Evolutionary conservation across 495 filamentous ascomycete species (phyloP).

Genomic region (Penicillium paradoxum): DNA sequence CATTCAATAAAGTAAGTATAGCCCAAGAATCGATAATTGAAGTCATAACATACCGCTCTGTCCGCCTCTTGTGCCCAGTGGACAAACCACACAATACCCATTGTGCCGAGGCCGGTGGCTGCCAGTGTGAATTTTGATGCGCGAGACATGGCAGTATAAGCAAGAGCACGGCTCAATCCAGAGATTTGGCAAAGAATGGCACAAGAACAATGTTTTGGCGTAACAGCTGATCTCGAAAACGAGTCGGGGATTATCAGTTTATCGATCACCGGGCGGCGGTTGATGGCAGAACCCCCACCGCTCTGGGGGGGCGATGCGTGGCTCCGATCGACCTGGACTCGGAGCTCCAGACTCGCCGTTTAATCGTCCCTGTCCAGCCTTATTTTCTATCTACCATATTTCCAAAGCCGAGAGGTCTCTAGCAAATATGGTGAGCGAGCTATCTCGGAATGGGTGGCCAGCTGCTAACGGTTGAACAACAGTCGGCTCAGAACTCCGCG

Average conservation of each 20-base stretch:
- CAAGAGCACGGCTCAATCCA: background rate
- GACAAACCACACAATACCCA: slow-evolving; percentile 75
- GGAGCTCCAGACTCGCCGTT: slow-evolving; percentile 32
- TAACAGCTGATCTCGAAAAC: slow-evolving; percentile 8
- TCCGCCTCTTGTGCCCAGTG: slow-evolving; percentile 85
- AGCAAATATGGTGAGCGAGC: slow-evolving; percentile 36
- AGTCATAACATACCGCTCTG: slow-evolving; percentile 59
- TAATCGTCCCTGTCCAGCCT: slow-evolving; percentile 13
- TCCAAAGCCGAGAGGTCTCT: slow-evolving; percentile 10
- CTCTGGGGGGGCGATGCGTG: slow-evolving; percentile 37
- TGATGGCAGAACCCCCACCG: slow-evolving; percentile 34
- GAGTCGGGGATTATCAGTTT: slow-evolving; percentile 25
- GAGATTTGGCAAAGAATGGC: background rate
- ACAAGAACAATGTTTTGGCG: background rate
- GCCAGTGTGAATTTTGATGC: slow-evolving; percentile 82
- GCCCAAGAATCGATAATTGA: background rate
- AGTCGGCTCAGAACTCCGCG: slow-evolving; percentile 97
- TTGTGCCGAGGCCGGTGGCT: slow-evolving; percentile 68
- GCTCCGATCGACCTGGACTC: slow-evolving; percentile 29
- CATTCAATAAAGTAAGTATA: slow-evolving; percentile 8
- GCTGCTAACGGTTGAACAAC: slow-evolving; percentile 41
- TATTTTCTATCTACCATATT: slow-evolving; percentile 8
- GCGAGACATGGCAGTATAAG: slow-evolving; percentile 62
- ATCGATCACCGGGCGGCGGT: slow-evolving; percentile 30
- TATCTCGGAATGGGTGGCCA: background rate